Conservation (phyloP, 2,329 filamentous ascomycete species). For the Chrysoporthe puriensis region DNA sequence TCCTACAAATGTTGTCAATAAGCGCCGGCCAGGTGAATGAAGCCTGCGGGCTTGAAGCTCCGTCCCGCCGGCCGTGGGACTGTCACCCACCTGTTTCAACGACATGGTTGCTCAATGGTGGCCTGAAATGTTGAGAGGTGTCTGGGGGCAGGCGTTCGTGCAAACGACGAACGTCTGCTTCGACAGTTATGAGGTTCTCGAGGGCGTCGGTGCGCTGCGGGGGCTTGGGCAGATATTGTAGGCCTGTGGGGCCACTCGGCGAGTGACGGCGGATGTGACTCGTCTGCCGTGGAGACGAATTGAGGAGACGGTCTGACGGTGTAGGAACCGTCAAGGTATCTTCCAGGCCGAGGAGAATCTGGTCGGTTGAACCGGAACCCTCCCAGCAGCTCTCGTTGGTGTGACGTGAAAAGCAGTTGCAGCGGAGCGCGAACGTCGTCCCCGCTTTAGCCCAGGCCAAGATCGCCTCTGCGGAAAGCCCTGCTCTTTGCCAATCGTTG, state of each 20-base stretch:
- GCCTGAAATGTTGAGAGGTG: not conserved
- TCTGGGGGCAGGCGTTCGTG: slow-evolving; percentile 19
- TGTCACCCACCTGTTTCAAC: slow-evolving; percentile 43
- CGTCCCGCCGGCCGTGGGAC: too few relatives aligned
- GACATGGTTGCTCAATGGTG: slow-evolving; percentile 39
- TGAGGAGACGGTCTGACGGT: slow-evolving; percentile 12
- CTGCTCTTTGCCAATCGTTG: slow-evolving; percentile 21
- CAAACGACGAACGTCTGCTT: slow-evolving; percentile 23
- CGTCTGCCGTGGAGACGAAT: slow-evolving; percentile 16
- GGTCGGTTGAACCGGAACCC: slow-evolving; percentile 14
- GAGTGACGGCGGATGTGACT: slow-evolving; percentile 8
- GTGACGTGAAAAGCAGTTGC: slow-evolving; percentile 24
- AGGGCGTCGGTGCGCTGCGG: slow-evolving; percentile 12
- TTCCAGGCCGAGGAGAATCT: slow-evolving; percentile 10
- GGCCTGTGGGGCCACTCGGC: slow-evolving; percentile 17
- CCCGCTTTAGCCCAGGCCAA: slow-evolving; percentile 23
- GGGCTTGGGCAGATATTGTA: slow-evolving; percentile 21
- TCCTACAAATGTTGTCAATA: slow-evolving; percentile 60
- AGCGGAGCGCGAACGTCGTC: slow-evolving; percentile 21
- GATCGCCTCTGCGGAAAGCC: slow-evolving; percentile 17
- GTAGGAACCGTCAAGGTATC: not conserved
- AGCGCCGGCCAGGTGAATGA: not conserved
- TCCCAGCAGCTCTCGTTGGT: slow-evolving; percentile 19
- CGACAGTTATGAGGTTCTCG: slow-evolving; percentile 10
- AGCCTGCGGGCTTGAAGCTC: not conserved